Conservation (phyloP, 1,284 basidiomycete genomes). For the Peniophora sp. region DNA sequence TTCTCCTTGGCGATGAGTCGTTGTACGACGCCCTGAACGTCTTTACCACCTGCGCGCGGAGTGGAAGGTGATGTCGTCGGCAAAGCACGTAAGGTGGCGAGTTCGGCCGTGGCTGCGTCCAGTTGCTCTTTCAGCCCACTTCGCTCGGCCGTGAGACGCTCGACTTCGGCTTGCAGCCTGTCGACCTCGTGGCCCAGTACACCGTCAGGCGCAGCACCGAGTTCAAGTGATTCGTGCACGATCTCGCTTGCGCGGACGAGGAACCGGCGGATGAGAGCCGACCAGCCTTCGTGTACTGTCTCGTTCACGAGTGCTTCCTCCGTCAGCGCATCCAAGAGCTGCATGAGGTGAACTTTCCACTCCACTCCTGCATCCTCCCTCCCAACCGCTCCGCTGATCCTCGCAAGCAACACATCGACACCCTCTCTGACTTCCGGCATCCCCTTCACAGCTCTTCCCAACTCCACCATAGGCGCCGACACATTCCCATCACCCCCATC, state of each 20-base stretch:
- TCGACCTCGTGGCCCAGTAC: constrained; percentile 57
- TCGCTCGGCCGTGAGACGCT: constrained; percentile 58
- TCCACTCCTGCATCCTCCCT: constrained; percentile 57
- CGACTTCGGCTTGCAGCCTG: constrained; percentile 46
- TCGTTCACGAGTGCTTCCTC: constrained; percentile 52
- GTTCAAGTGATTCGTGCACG: constrained; percentile 39
- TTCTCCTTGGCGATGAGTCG: constrained; percentile 81
- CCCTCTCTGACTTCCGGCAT: constrained; percentile 49
- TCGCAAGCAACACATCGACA: constrained; percentile 47
- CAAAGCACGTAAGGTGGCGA: constrained; percentile 56
- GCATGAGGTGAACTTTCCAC: constrained; percentile 54
- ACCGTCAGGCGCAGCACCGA: constrained; percentile 31
- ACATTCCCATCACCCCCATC: constrained; percentile 40
- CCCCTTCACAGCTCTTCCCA: constrained; percentile 43
- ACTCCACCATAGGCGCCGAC: too few species aligned
- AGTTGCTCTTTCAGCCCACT: constrained; percentile 43
- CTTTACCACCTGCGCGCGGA: constrained; percentile 30
- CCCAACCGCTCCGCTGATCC: constrained; percentile 48
- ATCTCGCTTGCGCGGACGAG: too few species aligned
- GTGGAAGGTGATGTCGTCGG: constrained; percentile 26
- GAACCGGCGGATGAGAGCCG: too few species aligned
- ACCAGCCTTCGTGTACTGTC: constrained; percentile 41
- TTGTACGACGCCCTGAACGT: constrained; percentile 72
- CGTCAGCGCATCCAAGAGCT: constrained; percentile 62
- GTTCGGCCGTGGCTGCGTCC: constrained; percentile 54